Conservation (phyloP, 1,284 basidiomycete genomes). For the Microbotryum scabiosae region DNA sequence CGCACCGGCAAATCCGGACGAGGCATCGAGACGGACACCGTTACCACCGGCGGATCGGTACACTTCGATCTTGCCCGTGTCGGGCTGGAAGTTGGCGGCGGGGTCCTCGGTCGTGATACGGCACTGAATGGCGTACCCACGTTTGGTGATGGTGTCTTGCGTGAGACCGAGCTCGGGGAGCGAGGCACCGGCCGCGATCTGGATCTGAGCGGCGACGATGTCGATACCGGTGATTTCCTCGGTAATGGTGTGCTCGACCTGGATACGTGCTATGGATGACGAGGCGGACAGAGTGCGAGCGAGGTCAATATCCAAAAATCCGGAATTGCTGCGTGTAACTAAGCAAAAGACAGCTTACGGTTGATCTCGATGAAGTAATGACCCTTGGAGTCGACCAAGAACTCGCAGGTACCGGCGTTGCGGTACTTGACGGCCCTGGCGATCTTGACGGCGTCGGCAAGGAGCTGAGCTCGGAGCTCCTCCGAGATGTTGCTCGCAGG, state of each 20-base stretch:
- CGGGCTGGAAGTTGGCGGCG: conserved; percentile 83
- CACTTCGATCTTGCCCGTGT: conserved; percentile 98
- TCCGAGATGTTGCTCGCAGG: conserved; percentile 91
- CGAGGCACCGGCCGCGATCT: conserved; percentile 94
- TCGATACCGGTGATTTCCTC: conserved; percentile 99
- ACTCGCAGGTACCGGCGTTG: conserved; percentile 79
- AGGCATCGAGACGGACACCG: conserved; percentile 93
- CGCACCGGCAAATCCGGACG: conserved; percentile 96
- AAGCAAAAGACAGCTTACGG: conserved; percentile 9
- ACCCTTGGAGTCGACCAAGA: conserved; percentile 86
- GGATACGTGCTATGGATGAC: conserved; percentile 59
- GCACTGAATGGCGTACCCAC: conserved; percentile 97
- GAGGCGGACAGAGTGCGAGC: too few relatives aligned
- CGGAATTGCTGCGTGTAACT: background rate
- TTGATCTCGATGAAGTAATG: conserved; percentile 95
- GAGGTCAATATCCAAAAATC: conserved; percentile 51
- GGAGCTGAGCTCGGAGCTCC: conserved; percentile 77
- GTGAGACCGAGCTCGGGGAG: conserved; percentile 90
- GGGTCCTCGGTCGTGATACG: conserved; percentile 99
- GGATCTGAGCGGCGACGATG: conserved; percentile 96
- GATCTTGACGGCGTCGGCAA: conserved; percentile 86
- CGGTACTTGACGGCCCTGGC: conserved; percentile 86
- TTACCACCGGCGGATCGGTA: conserved; percentile 98
- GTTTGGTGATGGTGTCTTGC: conserved; percentile 92
- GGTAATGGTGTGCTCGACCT: conserved; percentile 84